These are phyloP conservation scores for Beauveria asiatica DNA, from an alignment of 2,329 filamentous ascomycete genomes.

Conservation along the genomic window DNA sequence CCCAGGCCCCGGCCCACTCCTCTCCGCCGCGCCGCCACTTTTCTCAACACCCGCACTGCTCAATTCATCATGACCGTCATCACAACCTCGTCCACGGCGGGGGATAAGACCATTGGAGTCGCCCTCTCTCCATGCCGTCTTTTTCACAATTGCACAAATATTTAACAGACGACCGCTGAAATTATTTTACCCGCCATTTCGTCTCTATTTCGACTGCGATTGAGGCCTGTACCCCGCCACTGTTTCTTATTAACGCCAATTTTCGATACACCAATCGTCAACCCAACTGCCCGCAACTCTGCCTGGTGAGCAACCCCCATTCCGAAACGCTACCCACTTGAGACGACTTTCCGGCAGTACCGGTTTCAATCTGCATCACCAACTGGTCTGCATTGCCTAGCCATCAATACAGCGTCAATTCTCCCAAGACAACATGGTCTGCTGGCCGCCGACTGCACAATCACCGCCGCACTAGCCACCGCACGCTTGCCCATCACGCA, in stretches of 20 bases:
- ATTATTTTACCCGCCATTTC: no score
- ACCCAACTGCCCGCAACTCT: neutral
- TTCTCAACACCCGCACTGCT: neutral
- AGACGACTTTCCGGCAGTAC: neutral
- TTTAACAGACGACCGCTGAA: neutral
- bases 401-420: neutral
- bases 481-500: neutral
- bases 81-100: neutral
- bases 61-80: constrained; percentile 6
- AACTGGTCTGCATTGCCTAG: neutral
- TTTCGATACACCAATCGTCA: neutral
- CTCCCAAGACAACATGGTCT: neutral
- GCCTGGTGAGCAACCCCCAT: constrained; percentile 3
- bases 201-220: neutral
- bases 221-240: neutral
- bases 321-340: constrained; percentile 9
- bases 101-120: neutral
- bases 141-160: neutral
- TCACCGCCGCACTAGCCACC: neutral
- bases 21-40: neutral
- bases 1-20: neutral
- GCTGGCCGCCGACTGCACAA: neutral
- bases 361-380: constrained; percentile 9
- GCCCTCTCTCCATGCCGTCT: neutral
- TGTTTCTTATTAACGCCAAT: constrained; percentile 3